phyloP scores from a whole-genome alignment of 2,329 filamentous ascomycete species.

The Hortaea werneckii region DNA sequence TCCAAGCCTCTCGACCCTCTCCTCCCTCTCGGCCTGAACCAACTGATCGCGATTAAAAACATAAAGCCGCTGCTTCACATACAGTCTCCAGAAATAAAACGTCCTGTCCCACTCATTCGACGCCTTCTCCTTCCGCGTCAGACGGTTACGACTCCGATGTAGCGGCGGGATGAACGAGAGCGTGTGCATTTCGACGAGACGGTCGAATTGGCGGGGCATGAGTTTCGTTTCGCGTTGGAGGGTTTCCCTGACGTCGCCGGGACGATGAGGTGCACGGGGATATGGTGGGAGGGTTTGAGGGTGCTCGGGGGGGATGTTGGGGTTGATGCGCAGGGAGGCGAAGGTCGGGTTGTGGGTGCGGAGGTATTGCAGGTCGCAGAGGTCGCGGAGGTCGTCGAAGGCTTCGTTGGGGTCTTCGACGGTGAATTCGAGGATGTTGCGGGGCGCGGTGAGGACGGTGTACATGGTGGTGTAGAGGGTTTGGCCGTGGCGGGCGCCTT shows the following conservation, averaged over 20 bases:
- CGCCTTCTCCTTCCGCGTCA: slow-evolving; percentile 34
- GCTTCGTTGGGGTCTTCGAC: slow-evolving; percentile 88
- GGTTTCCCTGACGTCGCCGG: slow-evolving; percentile 41
- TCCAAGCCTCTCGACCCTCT: slow-evolving; percentile 65
- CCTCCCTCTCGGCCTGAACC: slow-evolving; percentile 55
- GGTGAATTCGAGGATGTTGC: slow-evolving; percentile 68
- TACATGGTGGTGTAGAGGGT: slow-evolving; percentile 76
- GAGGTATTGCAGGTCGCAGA: slow-evolving; percentile 60
- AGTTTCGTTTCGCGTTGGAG: slow-evolving; percentile 60
- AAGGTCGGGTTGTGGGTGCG: slow-evolving; percentile 35
- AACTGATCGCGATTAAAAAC: slow-evolving; percentile 63
- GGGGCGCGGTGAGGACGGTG: slow-evolving; percentile 51
- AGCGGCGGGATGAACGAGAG: slow-evolving; percentile 44
- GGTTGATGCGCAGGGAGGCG: slow-evolving; percentile 38
- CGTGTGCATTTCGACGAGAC: slow-evolving; percentile 66
- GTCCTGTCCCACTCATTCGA: slow-evolving; percentile 50
- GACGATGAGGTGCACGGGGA: slow-evolving; percentile 49
- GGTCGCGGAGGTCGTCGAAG: slow-evolving; percentile 70
- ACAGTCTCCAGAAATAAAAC: slow-evolving; percentile 61
- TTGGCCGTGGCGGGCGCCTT: slow-evolving; percentile 67
- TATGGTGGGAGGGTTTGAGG: slow-evolving; percentile 42
- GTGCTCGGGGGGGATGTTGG: slow-evolving; percentile 35
- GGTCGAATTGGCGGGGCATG: slow-evolving; percentile 62
- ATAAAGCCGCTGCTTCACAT: slow-evolving; percentile 69
- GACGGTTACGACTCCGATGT: slow-evolving; percentile 39